phyloP scores from a whole-genome alignment of 176 grass and related monocot genomes.

The Eremochloa ophiuroides region DNA sequence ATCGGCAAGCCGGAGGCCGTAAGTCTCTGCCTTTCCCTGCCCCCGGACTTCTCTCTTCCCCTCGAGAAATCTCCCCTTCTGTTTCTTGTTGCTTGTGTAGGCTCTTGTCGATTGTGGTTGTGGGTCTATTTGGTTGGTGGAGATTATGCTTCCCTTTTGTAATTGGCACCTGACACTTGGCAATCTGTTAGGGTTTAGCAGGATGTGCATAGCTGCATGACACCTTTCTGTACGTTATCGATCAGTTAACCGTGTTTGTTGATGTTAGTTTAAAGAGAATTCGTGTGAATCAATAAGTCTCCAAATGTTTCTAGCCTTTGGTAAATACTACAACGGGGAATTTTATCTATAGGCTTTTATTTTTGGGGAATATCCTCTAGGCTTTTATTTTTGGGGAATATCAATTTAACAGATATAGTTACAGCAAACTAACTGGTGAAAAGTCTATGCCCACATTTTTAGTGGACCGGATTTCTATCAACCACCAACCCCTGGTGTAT shows the following conservation, averaged over 20 bases:
- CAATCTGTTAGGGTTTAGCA: not conserved
- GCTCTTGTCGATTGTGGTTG: not conserved
- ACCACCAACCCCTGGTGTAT: not conserved
- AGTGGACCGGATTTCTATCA: not conserved
- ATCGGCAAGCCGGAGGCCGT: conserved; percentile 88
- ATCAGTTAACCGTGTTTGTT: not conserved
- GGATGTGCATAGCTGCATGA: not conserved
- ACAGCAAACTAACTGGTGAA: not conserved
- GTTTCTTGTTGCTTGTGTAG: not conserved
- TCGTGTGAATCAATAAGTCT: not conserved
- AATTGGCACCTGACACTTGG: not conserved
- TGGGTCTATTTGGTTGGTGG: not conserved
- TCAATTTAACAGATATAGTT: not conserved
- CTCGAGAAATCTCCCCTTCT: no score
- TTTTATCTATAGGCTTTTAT: not conserved
- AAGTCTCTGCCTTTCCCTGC: not conserved
- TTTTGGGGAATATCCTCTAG: no score
- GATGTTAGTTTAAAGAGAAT: not conserved
- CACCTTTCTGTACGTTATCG: not conserved
- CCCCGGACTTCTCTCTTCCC: not conserved
- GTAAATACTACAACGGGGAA: not conserved
- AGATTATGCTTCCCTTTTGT: not conserved
- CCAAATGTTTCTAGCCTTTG: not conserved
- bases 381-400: no score
- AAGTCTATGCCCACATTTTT: not conserved